Evolutionary conservation across 176 grass and related monocot species (phyloP), one percentile per base, ranked within the genome.

Genomic region (Alopecurus myosuroides): DNA sequence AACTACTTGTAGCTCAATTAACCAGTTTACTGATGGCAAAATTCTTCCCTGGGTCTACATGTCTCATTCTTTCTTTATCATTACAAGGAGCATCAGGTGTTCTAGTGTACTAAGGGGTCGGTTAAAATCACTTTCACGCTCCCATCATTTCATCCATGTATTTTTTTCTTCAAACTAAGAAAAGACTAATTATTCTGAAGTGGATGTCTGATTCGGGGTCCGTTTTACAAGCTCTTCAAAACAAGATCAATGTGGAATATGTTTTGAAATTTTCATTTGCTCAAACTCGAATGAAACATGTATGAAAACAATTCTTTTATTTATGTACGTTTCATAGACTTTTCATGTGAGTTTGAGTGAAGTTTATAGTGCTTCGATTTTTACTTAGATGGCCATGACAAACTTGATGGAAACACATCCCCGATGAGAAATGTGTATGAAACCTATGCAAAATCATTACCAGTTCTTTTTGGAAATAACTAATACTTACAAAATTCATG

Each of bases 61-160:
- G 11, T 77, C 36, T 51, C 25, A 77, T 84, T 40, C 11, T 63
- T 90, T 77, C 11, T 66, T 85, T 81, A 46, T 70, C 50, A 71
- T 29, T 12, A 52, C 41, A 4, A 3, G 26, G 19, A 8, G 19
- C 19, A 22, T 22, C 51, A 53, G 19, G 19, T 53, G 51, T 53
- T 53, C 11, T 22, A 53, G 20, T 53, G 51, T 53, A 53, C 51
- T 22, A 53, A 53, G 19, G 51, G 19, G 50, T n/a, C 20, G n/a
- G n/a, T n/a, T n/a, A n/a, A n/a, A n/a, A n/a, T n/a, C n/a, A n/a
- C n/a, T n/a, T n/a, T n/a, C n/a, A n/a, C n/a, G n/a, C n/a, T 58
- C 55, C 23, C 55, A 58, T 58, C 23, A 57, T 57, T 25, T 25
- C n/a, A 57, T 25, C 53, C n/a, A 57, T 55, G 50, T 19, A 53